Base-by-base conservation (phyloP, 2,329 filamentous ascomycete species). In the Chaetothyriales sp. region DNA sequence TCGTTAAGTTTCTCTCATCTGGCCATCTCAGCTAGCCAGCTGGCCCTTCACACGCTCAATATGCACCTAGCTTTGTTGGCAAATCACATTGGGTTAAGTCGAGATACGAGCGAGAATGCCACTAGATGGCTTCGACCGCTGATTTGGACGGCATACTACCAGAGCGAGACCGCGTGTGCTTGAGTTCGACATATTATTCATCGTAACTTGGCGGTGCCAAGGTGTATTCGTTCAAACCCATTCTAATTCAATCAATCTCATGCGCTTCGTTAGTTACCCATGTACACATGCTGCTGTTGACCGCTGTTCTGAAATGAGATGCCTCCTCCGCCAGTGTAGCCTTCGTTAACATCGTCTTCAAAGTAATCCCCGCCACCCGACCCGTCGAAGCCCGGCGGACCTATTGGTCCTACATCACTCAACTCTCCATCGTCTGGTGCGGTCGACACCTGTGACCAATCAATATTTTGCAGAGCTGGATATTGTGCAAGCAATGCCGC, bases 401-500 rank as follows among this genome's bases (percentile, higher is more conserved):
- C 85, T 61, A 83, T 86, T 10, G 22, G 18, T n/a, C 85, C 86
- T 43, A 89, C 83, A 49, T 75, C 73, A 49, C 71, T 73, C 2
- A 71, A 68, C 33, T 75, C 71, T 46, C 77, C 76, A 53, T 82
- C 75, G 18, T 81, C 80, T 5, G 76, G 70, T 4, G 74, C 74
- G n/a, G 83, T 77, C 44, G 82, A 78, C 64, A 94, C 77, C 50
- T 83, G 78, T 18, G 78, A 77, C 89, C 90, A 97, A 63, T 90
- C 89, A 65, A 97, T 78, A 50, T 83, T 85, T 20, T 89, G 89
- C n/a, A 98, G 72, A 3, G 88, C 89, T 10, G 92, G 92, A 67
- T 95, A 97, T 64, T 97, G 92, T 18, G 86, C 85, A 43, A 97
- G 72, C 48, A 98, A 72, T 1, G 90, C 90, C 3, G 86, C 86